These are phyloP conservation scores for Pseudogymnoascus sp. DNA, from an alignment of 2,329 filamentous ascomycete species.

Conservation along the genomic window DNA sequence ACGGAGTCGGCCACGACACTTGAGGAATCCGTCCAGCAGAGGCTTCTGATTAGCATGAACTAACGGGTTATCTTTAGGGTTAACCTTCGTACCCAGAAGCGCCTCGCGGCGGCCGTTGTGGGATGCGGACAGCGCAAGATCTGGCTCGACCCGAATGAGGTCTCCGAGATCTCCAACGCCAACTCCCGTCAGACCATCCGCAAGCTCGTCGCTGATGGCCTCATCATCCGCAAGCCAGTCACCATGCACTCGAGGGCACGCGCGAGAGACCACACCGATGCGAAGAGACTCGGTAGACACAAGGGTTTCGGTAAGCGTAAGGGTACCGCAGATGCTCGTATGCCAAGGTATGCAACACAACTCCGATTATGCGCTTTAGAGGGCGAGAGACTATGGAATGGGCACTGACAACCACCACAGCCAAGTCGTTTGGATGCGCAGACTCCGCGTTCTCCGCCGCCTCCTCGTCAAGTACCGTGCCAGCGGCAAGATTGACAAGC, in stretches of 20 bases:
- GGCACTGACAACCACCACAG: slow-evolving; percentile 41
- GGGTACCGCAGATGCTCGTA: slow-evolving; percentile 99
- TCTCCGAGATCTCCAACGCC: slow-evolving; percentile 99
- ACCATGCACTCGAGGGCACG: slow-evolving; percentile 99
- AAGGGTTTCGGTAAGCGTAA: slow-evolving; percentile 99
- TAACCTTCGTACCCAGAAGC: slow-evolving; percentile 99
- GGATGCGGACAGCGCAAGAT: slow-evolving; percentile 99
- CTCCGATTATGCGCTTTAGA: background rate
- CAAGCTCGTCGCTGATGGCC: slow-evolving; percentile 99
- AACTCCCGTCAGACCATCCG: slow-evolving; percentile 99
- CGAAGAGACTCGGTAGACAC: slow-evolving; percentile 93
- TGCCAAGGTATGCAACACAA: slow-evolving; percentile 72
- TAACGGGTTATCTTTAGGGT: slow-evolving; percentile 57
- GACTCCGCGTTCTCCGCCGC: slow-evolving; percentile 97
- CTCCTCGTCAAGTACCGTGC: slow-evolving; percentile 99
- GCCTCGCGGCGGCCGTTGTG: slow-evolving; percentile 96
- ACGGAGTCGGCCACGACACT: background rate
- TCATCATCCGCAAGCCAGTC: slow-evolving; percentile 99
- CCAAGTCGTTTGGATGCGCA: slow-evolving; percentile 99
- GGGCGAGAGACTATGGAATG: slow-evolving; percentile 8
- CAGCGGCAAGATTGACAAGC: slow-evolving; percentile 99
- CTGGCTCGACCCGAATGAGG: slow-evolving; percentile 99
- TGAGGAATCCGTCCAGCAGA: background rate
- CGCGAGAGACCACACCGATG: slow-evolving; percentile 89
- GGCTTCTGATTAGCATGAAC: background rate